Percentiles rank a stretch among this genome's conserved stretches.
Evolutionary conservation across 768 basidiomycete species (phyloP).

Genomic region (Amanita jacksonii): DNA sequence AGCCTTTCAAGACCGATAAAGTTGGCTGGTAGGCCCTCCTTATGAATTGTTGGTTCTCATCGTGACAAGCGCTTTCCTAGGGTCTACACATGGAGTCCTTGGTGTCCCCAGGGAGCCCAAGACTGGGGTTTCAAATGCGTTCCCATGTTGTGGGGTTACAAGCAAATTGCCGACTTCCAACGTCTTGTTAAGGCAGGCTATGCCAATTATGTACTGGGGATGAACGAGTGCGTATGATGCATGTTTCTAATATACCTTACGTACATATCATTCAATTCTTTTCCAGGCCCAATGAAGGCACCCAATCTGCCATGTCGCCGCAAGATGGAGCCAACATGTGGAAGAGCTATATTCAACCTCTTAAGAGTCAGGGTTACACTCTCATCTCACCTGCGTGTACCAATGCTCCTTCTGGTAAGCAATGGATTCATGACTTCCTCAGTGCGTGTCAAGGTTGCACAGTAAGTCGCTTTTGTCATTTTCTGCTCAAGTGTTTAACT

Average conservation of each 20-base stretch:
- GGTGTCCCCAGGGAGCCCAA: constrained; percentile 29
- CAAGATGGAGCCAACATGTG: constrained; percentile 42
- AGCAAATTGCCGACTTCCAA: constrained; percentile 40
- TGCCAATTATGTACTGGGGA: constrained; percentile 40
- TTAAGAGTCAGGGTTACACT: constrained; percentile 43
- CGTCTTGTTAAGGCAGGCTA: constrained; percentile 39
- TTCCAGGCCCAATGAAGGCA: constrained; percentile 54
- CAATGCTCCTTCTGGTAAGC: constrained; percentile 42
- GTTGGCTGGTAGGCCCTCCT: constrained; percentile 39
- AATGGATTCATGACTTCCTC: constrained; percentile 60
- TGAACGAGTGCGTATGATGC: constrained; percentile 62
- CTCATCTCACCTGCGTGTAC: constrained; percentile 64
- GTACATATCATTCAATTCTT: constrained; percentile 5
- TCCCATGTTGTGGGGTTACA: constrained; percentile 65
- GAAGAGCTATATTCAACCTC: constrained; percentile 50
- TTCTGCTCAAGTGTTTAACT: background rate
- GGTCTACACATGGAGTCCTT: constrained; percentile 62
- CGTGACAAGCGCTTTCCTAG: constrained; percentile 19
- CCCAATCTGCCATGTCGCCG: constrained; percentile 55
- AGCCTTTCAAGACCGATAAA: constrained; percentile 37
- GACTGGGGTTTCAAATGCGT: constrained; percentile 41
- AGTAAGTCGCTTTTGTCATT: constrained; percentile 29
- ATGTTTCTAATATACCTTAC: background rate
- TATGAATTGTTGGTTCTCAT: no score
- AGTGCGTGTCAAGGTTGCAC: constrained; percentile 38